Conservation (phyloP, 2,329 filamentous ascomycete species). For the Ophiocordyceps unilateralis region DNA sequence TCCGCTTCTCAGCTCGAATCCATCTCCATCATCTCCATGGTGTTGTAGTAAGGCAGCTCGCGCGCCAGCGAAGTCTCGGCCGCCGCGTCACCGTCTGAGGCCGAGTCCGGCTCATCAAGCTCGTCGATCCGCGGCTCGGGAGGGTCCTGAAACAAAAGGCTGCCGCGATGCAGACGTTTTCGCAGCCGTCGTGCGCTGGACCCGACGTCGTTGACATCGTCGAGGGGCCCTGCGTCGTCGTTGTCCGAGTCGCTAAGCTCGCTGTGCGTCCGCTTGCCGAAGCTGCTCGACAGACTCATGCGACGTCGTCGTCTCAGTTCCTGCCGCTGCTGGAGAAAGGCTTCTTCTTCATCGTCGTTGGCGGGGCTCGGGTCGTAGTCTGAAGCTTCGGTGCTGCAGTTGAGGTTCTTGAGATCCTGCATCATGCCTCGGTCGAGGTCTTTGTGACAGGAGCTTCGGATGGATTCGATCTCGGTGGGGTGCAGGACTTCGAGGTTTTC, state of each 20-base stretch:
- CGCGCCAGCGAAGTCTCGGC: constrained; percentile 24
- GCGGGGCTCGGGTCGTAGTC: constrained; percentile 16
- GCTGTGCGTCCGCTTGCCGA: constrained; percentile 35
- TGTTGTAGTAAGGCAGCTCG: constrained; percentile 30
- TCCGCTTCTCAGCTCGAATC: constrained; percentile 15
- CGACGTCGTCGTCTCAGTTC: constrained; percentile 26
- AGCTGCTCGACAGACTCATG: constrained; percentile 34
- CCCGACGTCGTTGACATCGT: constrained; percentile 22
- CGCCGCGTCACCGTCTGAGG: constrained; percentile 24
- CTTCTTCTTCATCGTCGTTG: constrained; percentile 19
- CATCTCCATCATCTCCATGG: constrained; percentile 33
- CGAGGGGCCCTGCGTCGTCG: constrained; percentile 19
- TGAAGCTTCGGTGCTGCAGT: constrained; percentile 22
- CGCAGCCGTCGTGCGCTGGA: constrained; percentile 30
- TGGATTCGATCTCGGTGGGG: constrained; percentile 29
- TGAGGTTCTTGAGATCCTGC: constrained; percentile 26
- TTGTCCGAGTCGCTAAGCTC: constrained; percentile 34
- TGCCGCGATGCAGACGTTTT: constrained; percentile 28
- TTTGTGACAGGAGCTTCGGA: constrained; percentile 20
- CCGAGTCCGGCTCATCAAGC: constrained; percentile 33
- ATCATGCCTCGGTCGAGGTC: constrained; percentile 26
- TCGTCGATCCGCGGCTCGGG: constrained; percentile 33
- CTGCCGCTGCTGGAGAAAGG: constrained; percentile 22
- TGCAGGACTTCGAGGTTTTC: constrained; percentile 24
- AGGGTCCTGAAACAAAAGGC: constrained; percentile 31